Evolutionary conservation across 2,329 filamentous ascomycete genomes (phyloP).

Genomic region (Immersiporthe knoxdaviesiana): DNA sequence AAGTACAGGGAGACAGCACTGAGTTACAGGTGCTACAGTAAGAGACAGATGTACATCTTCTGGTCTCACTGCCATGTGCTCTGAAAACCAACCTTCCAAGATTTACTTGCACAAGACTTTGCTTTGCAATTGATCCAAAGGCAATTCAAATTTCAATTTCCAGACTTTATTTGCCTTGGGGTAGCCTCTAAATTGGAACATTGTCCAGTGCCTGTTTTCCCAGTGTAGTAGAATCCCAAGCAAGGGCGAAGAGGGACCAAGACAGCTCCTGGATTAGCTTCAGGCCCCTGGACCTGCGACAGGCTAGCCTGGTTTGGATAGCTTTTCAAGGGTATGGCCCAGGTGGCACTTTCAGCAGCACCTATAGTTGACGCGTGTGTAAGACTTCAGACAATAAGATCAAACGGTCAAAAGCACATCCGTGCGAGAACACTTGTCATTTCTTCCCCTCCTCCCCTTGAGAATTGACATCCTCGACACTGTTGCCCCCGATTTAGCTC

Average conservation of each 20-base stretch:
- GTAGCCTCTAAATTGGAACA: not conserved
- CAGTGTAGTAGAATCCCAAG: not conserved
- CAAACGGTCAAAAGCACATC: not conserved
- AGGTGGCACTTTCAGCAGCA: conserved; percentile 27
- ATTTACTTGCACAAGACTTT: not conserved
- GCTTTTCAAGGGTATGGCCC: conserved; percentile 22
- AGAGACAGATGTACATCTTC: not conserved
- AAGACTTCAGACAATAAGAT: not conserved
- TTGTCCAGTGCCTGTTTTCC: not conserved
- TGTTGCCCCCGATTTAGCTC: not conserved
- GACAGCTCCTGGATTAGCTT: conserved; percentile 1
- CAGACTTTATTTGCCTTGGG: not conserved
- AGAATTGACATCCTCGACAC: not conserved
- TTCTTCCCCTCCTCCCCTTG: not conserved
- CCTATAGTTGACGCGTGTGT: not conserved
- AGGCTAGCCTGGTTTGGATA: conserved; percentile 28
- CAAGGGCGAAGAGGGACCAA: not conserved
- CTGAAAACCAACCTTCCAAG: no score
- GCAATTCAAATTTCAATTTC: no score
- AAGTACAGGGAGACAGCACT: no score
- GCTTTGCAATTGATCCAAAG: not conserved
- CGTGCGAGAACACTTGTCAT: conserved; percentile 2
- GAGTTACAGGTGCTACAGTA: no score
- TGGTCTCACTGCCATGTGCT: not conserved
- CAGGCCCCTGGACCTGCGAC: not conserved